phyloP scores from a whole-genome alignment of 2,329 filamentous ascomycete species.

The Fusarium multiceps region DNA sequence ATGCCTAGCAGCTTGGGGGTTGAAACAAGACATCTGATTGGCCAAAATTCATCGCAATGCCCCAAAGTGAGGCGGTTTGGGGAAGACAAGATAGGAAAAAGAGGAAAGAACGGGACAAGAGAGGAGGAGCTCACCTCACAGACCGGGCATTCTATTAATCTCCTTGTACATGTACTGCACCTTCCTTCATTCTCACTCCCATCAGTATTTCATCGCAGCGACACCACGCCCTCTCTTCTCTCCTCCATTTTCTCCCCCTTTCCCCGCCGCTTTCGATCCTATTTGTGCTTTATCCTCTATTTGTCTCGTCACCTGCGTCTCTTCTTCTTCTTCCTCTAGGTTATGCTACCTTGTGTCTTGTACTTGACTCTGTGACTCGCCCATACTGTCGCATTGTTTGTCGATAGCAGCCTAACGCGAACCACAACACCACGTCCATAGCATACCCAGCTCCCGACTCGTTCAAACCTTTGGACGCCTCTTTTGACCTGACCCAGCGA shows the following conservation, averaged over 20 bases:
- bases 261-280: slow-evolving; percentile 15
- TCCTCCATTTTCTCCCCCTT: slow-evolving; percentile 8
- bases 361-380: slow-evolving; percentile 7
- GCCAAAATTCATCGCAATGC: slow-evolving; percentile 14
- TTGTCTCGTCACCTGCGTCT: slow-evolving; percentile 7
- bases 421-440: slow-evolving; percentile 9
- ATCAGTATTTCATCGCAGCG: slow-evolving; percentile 4
- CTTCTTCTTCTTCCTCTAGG: background rate
- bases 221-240: slow-evolving; percentile 9
- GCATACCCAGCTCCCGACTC: slow-evolving; percentile 6
- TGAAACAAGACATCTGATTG: slow-evolving; percentile 32
- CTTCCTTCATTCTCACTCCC: background rate
- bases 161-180: slow-evolving; percentile 1
- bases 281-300: slow-evolving; percentile 13
- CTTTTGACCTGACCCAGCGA: background rate
- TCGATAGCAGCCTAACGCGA: slow-evolving; percentile 11
- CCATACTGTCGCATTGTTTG: background rate
- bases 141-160: background rate
- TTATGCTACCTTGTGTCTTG: background rate
- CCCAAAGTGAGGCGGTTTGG: slow-evolving; percentile 36
- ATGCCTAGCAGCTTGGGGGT: slow-evolving; percentile 33
- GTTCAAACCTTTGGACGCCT: background rate
- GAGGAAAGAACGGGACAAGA: background rate
- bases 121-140: background rate
- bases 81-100: slow-evolving; percentile 10